A percentile compares a stretch with the other conserved stretches of the same genome.
These are phyloP conservation scores for Cyphellophora attinorum DNA, from an alignment of 2,329 filamentous ascomycete genomes.

Conservation along the genomic window DNA sequence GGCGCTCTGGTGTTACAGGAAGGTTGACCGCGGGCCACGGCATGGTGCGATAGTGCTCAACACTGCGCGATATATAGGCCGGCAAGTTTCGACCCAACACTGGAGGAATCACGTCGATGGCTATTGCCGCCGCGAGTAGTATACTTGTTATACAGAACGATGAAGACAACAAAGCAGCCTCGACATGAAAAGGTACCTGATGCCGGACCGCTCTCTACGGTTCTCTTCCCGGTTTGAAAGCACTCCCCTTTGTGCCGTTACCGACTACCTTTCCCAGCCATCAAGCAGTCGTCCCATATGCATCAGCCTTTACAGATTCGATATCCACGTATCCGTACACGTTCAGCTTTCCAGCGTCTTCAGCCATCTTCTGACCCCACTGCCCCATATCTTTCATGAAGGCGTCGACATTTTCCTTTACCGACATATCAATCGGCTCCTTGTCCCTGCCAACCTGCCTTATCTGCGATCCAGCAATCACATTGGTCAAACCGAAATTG, in stretches of 20 bases:
- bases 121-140: no score
- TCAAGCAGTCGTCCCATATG: background rate
- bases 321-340: conserved; percentile 37
- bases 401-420: conserved; percentile 35
- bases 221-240: no score
- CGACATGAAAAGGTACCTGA: no score
- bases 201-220: no score
- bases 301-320: conserved; percentile 2
- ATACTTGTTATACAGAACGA: no score
- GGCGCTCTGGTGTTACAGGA: no score
- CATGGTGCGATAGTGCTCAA: no score
- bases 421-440: conserved; percentile 43
- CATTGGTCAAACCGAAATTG: conserved; percentile 41
- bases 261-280: background rate
- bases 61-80: no score
- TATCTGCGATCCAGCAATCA: conserved; percentile 42
- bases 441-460: conserved; percentile 43
- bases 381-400: conserved; percentile 40
- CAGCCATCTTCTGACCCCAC: conserved; percentile 32
- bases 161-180: no score
- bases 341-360: conserved; percentile 26
- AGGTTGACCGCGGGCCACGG: no score
- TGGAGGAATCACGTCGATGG: no score
- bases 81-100: no score
- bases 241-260: background rate